These are phyloP conservation scores for Asclepias syriaca DNA, from an alignment of 257 asterid genomes.

Conservation along the genomic window DNA sequence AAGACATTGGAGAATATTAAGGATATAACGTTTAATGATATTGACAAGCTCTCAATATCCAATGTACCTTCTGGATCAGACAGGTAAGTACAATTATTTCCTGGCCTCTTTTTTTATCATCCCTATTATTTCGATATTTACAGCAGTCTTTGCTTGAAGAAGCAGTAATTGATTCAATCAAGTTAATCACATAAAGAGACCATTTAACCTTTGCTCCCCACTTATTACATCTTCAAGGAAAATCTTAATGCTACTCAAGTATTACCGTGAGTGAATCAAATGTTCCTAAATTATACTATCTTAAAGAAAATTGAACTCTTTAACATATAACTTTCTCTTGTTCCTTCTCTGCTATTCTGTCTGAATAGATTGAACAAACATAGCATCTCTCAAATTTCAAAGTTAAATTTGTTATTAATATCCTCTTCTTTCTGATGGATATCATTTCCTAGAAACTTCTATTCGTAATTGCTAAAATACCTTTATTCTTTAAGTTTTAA, in stretches of 20 bases:
- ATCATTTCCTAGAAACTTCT: background rate
- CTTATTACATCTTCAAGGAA: background rate
- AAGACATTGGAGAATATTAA: constrained; percentile 37
- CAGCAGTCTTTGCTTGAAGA: constrained; percentile 4
- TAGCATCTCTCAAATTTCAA: background rate
- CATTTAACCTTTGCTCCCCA: background rate
- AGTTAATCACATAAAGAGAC: background rate
- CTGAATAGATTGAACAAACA: no score
- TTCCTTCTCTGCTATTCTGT: background rate
- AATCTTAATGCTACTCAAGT: background rate
- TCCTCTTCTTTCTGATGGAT: background rate
- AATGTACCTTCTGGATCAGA: constrained; percentile 72
- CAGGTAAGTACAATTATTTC: constrained; percentile 39
- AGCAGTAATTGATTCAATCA: background rate
- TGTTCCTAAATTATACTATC: background rate
- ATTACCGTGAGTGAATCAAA: background rate
- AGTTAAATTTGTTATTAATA: background rate
- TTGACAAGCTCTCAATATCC: constrained; percentile 89
- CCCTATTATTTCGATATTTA: background rate
- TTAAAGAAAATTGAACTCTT: background rate
- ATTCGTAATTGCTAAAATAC: background rate
- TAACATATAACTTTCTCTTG: background rate
- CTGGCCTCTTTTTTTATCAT: constrained; percentile 8
- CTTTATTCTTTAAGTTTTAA: background rate
- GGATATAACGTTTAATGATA: constrained; percentile 59